phyloP scores from a whole-genome alignment of 129 eudicot genomes.

The Saussurea involucrata region DNA sequence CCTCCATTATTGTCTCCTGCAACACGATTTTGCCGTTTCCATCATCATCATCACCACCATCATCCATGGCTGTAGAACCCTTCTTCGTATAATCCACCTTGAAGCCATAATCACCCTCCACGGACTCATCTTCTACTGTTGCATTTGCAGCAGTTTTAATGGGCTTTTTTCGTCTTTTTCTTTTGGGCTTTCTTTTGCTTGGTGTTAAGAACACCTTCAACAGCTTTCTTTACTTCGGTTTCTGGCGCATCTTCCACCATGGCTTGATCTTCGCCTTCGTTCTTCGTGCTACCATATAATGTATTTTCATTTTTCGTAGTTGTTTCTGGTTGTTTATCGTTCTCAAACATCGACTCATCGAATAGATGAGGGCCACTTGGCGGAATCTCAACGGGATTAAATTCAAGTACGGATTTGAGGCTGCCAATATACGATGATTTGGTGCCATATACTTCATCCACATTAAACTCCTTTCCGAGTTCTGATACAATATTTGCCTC shows the following conservation, averaged over 20 bases:
- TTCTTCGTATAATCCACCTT: conserved; percentile 70
- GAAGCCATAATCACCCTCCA: conserved; percentile 50
- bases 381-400: conserved; percentile 76
- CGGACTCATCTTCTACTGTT: conserved; percentile 29
- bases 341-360: conserved; percentile 69
- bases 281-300: conserved; percentile 9
- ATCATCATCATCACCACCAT: conserved; percentile 33
- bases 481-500: conserved; percentile 65
- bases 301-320: neutral
- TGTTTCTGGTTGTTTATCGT: conserved; percentile 31
- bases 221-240: conserved; percentile 16
- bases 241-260: conserved; percentile 51
- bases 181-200: conserved; percentile 61
- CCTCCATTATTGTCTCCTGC: neutral
- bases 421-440: conserved; percentile 90
- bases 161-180: conserved; percentile 45
- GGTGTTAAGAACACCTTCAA: neutral
- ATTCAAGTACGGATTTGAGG: conserved; percentile 71
- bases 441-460: conserved; percentile 74
- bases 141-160: conserved; percentile 20
- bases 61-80: conserved; percentile 42
- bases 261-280: conserved; percentile 34
- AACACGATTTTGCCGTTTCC: neutral
- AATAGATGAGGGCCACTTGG: conserved; percentile 61
- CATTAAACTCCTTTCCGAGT: conserved; percentile 75